Conservation (phyloP, 2,329 filamentous ascomycete genomes). For the Ciborinia camelliae region DNA sequence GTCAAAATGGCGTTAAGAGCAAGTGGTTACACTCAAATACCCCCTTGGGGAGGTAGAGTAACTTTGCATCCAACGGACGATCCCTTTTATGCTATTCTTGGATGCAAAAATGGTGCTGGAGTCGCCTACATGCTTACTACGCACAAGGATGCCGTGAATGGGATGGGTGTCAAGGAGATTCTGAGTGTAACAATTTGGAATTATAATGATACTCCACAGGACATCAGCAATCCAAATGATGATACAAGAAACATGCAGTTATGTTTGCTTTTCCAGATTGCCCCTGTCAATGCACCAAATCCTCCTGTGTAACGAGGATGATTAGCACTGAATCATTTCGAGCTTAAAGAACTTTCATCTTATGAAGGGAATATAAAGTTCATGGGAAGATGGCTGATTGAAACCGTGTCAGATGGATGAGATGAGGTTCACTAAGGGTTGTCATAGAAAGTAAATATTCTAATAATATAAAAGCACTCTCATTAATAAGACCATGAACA, state of each 20-base stretch:
- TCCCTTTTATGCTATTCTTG: constrained; percentile 1
- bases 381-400: not conserved
- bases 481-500: not conserved
- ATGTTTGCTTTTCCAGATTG: not conserved
- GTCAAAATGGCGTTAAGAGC: not conserved
- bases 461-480: not conserved
- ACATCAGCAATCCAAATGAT: not conserved
- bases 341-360: not conserved
- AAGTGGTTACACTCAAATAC: not conserved
- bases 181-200: not conserved
- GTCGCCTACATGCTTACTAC: not conserved
- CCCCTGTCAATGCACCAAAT: not conserved
- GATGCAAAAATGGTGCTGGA: constrained; percentile 4
- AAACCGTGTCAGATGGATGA: not conserved
- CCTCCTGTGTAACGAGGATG: no score
- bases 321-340: not conserved
- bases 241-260: not conserved
- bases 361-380: not conserved
- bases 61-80: not conserved
- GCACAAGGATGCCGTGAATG: not conserved
- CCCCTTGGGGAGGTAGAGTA: not conserved
- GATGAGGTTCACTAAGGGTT: not conserved
- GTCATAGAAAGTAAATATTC: not conserved
- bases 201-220: not conserved
- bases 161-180: not conserved